Conservation (phyloP, 2,329 filamentous ascomycete species). For the Sporothrix mexicana region DNA sequence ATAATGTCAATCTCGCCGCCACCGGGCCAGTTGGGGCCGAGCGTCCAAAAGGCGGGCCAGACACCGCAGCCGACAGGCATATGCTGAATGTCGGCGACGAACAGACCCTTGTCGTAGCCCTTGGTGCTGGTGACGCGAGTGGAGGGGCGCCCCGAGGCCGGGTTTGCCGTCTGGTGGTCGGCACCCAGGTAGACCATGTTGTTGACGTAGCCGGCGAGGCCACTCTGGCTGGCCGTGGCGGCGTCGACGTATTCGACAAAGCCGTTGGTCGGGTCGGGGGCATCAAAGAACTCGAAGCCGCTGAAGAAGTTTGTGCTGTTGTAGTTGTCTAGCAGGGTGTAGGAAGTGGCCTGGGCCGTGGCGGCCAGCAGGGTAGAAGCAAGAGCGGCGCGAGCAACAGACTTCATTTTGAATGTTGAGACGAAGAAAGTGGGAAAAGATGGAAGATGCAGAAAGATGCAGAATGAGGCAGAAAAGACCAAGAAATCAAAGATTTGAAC, state of each 20-base stretch:
- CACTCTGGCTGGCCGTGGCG: constrained; percentile 60
- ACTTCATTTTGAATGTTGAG: constrained; percentile 31
- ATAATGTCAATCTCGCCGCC: constrained; percentile 81
- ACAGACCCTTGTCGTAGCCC: constrained; percentile 70
- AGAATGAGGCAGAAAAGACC: neutral
- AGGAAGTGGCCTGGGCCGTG: constrained; percentile 46
- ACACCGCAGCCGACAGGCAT: constrained; percentile 78
- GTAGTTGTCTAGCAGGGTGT: constrained; percentile 56
- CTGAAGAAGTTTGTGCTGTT: constrained; percentile 62
- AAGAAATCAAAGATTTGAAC: neutral
- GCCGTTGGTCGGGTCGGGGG: constrained; percentile 72
- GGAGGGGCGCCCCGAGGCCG: constrained; percentile 67
- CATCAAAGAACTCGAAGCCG: constrained; percentile 61
- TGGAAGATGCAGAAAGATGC: neutral
- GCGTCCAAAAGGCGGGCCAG: constrained; percentile 76
- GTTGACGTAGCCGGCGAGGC: constrained; percentile 63
- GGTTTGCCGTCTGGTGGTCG: constrained; percentile 64
- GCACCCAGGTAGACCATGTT: constrained; percentile 71
- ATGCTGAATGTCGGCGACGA: constrained; percentile 75
- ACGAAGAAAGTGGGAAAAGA: neutral
- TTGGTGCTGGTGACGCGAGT: constrained; percentile 72
- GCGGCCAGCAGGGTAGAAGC: constrained; percentile 32
- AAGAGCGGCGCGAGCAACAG: constrained; percentile 5
- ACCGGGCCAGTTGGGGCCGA: constrained; percentile 72
- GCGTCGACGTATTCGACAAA: constrained; percentile 73